Conservation (phyloP, 192 early-diverging fungal species). For the Backusella tuberculispora region DNA sequence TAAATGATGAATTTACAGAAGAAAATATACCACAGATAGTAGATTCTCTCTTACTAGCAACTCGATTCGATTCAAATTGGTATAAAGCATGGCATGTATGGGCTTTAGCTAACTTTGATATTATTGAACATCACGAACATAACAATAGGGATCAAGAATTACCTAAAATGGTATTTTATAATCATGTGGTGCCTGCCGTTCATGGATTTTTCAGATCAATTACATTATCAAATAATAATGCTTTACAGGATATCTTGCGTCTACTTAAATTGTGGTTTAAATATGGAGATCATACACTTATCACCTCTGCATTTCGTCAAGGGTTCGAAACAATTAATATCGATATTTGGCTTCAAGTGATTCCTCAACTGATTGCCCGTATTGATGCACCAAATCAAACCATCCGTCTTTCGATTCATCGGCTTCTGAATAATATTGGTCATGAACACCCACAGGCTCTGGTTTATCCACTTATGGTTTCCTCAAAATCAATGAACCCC, state of each 20-base stretch:
- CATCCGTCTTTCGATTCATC: constrained; percentile 84
- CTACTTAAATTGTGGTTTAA: constrained; percentile 95
- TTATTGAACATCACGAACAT: constrained; percentile 75
- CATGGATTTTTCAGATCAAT: constrained; percentile 94
- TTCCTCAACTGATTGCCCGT: constrained; percentile 95
- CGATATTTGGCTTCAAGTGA: constrained; percentile 96
- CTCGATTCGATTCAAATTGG: constrained; percentile 87
- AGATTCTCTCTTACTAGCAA: constrained; percentile 81
- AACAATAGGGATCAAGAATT: constrained; percentile 41
- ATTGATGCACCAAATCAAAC: constrained; percentile 81
- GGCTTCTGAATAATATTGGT: constrained; percentile 88
- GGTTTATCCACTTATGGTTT: constrained; percentile 94
- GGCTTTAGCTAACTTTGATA: constrained; percentile 93
- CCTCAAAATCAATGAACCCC: constrained; percentile 85
- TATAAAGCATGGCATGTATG: constrained; percentile 99
- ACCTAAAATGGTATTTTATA: constrained; percentile 46
- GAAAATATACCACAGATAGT: constrained; percentile 73
- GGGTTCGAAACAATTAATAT: constrained; percentile 84
- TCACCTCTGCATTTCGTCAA: constrained; percentile 77
- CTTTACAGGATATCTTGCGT: constrained; percentile 93
- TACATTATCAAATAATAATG: constrained; percentile 79
- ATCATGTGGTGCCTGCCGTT: constrained; percentile 89
- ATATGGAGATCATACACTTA: constrained; percentile 85
- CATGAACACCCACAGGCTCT: constrained; percentile 95
- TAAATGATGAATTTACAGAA: constrained; percentile 51